Evolutionary conservation across 2,329 filamentous ascomycete species (phyloP).

Genomic region (Paracoccidioides lutzii): DNA sequence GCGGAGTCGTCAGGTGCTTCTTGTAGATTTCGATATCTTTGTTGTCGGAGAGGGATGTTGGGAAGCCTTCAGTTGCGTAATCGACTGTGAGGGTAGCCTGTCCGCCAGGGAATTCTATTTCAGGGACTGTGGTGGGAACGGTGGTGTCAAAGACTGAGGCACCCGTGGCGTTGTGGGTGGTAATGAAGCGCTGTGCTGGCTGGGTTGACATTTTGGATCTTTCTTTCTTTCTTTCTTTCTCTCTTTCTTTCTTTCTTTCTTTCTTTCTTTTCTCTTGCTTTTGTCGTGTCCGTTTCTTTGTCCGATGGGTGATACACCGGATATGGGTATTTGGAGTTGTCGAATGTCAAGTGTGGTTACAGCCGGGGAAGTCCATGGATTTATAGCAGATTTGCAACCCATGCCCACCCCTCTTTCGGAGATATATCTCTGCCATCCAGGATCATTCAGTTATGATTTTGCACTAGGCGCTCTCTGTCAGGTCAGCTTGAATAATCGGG

Average conservation of each 20-base stretch:
- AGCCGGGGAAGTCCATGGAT: no score
- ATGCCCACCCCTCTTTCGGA: no score
- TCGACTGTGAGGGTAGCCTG: conserved; percentile 21
- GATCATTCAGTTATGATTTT: no score
- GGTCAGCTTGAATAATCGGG: no score
- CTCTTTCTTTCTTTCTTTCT: background rate
- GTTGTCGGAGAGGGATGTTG: conserved; percentile 19
- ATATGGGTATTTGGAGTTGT: no score
- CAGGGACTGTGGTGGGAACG: conserved; percentile 23
- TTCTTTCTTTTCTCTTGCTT: no score
- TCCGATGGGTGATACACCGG: no score
- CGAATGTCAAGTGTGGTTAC: no score
- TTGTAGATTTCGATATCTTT: conserved; percentile 23
- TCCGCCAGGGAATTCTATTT: conserved; percentile 14
- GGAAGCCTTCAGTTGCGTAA: conserved; percentile 20
- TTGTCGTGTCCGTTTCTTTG: no score
- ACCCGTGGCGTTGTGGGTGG: conserved; percentile 23
- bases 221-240: background rate
- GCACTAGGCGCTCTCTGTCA: no score
- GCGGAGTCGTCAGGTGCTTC: conserved; percentile 21
- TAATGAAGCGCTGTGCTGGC: conserved; percentile 28
- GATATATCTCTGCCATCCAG: no score
- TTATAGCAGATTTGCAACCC: no score
- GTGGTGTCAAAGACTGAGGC: conserved; percentile 25
- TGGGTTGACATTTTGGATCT: conserved; percentile 9